Evolutionary conservation across 345 rosid genomes (phyloP).

Genomic region (Brassica carinata): DNA sequence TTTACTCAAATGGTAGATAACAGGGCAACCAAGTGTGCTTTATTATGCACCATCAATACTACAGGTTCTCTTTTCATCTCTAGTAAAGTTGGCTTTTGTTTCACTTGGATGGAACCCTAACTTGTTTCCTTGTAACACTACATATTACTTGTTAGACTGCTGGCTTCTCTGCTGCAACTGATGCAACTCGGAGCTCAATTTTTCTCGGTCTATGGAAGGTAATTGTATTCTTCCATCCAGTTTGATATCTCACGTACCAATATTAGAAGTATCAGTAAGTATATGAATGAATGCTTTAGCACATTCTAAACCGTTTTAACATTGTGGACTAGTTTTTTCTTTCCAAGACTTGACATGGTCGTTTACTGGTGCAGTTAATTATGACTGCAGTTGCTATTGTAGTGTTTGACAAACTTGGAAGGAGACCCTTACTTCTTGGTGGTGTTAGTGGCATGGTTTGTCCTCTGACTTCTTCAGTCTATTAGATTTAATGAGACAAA

Average conservation of each 20-base stretch:
- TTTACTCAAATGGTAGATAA: constrained; percentile 58
- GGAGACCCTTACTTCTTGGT: constrained; percentile 88
- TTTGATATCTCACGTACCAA: background rate
- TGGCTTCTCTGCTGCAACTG: constrained; percentile 92
- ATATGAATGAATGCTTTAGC: background rate
- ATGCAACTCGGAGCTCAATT: constrained; percentile 96
- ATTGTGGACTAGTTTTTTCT: too few relatives aligned
- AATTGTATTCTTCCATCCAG: background rate
- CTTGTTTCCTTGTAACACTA: constrained; percentile 21
- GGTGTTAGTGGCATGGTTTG: constrained; percentile 94
- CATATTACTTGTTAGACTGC: constrained; percentile 65
- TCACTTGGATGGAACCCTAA: constrained; percentile 7
- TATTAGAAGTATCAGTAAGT: background rate
- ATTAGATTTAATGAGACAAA: background rate
- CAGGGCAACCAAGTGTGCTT: constrained; percentile 99
- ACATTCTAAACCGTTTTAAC: background rate
- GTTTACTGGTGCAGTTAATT: constrained; percentile 56
- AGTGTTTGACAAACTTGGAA: constrained; percentile 86
- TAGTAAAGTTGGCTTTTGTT: constrained; percentile 11
- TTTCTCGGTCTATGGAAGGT: constrained; percentile 89
- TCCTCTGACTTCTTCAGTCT: constrained; percentile 15
- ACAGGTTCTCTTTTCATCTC: constrained; percentile 53
- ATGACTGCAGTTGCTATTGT: constrained; percentile 90
- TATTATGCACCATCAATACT: constrained; percentile 92
- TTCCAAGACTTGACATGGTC: constrained; percentile 7